These are phyloP conservation scores for Fraxinus nigra DNA, from an alignment of 305 asterid species.

Conservation along the genomic window DNA sequence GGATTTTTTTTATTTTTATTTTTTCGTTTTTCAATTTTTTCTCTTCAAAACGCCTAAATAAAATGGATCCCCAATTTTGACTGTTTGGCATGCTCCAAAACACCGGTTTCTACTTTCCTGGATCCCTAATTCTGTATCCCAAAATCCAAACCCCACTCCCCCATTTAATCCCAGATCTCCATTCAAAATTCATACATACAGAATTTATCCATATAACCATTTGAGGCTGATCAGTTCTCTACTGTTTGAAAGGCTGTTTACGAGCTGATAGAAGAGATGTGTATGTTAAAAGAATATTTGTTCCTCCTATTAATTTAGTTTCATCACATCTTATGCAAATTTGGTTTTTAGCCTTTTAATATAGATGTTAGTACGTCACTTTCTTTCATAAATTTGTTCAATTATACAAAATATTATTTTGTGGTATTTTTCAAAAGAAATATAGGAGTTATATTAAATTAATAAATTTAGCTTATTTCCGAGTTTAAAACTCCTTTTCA, in stretches of 20 bases:
- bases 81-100: not conserved
- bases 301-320: not conserved
- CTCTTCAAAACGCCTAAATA: not conserved
- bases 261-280: not conserved
- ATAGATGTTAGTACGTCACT: not conserved
- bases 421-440: not conserved
- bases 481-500: not conserved
- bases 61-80: not conserved
- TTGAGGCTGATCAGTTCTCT: not conserved
- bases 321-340: not conserved
- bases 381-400: not conserved
- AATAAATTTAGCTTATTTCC: not conserved
- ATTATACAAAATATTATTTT: not conserved
- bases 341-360: not conserved
- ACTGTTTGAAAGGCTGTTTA: not conserved
- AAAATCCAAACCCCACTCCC: not conserved
- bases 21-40: not conserved
- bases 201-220: not conserved
- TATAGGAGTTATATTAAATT: not conserved
- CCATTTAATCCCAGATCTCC: not conserved
- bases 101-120: not conserved
- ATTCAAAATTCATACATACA: not conserved
- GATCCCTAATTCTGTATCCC: not conserved
- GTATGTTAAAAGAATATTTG: not conserved
- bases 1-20: not conserved